phyloP scores from a whole-genome alignment of 345 rosid genomes.

The Gossypium anomalum region DNA sequence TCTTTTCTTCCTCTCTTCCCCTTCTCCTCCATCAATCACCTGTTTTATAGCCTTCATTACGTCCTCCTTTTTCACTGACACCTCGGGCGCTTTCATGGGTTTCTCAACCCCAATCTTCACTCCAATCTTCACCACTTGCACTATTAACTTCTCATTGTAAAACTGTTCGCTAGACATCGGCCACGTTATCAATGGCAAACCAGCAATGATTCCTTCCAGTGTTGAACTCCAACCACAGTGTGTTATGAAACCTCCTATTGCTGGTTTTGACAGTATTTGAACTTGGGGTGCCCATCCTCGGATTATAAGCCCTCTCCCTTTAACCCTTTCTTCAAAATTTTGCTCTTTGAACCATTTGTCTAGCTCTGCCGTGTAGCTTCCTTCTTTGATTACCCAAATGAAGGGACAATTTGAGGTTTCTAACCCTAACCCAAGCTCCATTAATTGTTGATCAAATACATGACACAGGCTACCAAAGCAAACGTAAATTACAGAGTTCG shows the following conservation, averaged over 20 bases:
- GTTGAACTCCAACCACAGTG: background rate
- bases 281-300: background rate
- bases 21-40: background rate
- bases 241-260: background rate
- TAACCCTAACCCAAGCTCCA: background rate
- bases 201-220: background rate
- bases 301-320: background rate
- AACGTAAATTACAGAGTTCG: background rate
- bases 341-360: background rate
- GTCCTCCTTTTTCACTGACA: background rate
- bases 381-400: background rate
- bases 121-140: background rate
- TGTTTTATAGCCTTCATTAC: background rate
- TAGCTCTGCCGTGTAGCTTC: background rate
- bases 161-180: background rate
- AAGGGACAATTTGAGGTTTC: background rate
- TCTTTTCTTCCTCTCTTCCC: background rate
- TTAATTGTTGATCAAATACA: background rate
- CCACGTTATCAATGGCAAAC: background rate
- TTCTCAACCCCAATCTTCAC: background rate
- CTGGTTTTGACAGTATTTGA: background rate
- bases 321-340: background rate
- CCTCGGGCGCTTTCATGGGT: background rate
- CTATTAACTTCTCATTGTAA: background rate
- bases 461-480: background rate